Base-by-base conservation (phyloP, 495 filamentous ascomycete genomes). In the Parmelia sp. region DNA sequence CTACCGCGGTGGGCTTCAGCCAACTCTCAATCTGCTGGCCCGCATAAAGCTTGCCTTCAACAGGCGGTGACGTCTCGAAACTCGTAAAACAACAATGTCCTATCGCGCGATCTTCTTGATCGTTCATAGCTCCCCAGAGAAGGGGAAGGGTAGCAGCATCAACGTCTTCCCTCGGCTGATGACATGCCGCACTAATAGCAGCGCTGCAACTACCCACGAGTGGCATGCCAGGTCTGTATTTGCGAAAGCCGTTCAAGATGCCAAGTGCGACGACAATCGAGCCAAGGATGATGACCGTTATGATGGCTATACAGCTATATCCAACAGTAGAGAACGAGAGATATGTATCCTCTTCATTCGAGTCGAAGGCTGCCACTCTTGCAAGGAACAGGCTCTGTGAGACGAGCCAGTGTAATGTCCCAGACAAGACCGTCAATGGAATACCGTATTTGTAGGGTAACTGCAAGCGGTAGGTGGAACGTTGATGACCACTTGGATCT, bases 131-230 rank as follows among this genome's bases (percentile, higher is more conserved):
- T 17, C 76, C 77, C 78, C 76, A 79, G 66, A 74, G 66, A n/a
- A 80, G 33, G 15, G 69, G 68, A 12, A 70, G 60, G 15, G 57
- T 23, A 3, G 67, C 61, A 27, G 58, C 55, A 44, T 64, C 33
- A 23, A 21, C 51, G 51, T 70, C 63, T 31, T 49, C 65, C 11
- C 25, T 23, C 1, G 66, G 68, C 11, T 62, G 59, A 72, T 80
- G 77, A 65, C 75, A 83, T 0, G 80, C 79, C 0, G 80, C 79
- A 62, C 75, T 76, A 57, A 81, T 76, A 0, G 75, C 79, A 2
- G 74, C 69, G 55, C 77, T 80, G 62, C 74, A 77, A 53, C 70
- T 77, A 1, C 68, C 76, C 0, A 68, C 76, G 4, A 79, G 55
- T 7, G 78, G 78, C 56, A 80, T 75, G 5, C 73, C 73, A 6